Evolutionary conservation across 805 yeast genomes (phyloP), one percentile per base, ranked within the genome.

Genomic region (Metschnikowia amazonensis): DNA sequence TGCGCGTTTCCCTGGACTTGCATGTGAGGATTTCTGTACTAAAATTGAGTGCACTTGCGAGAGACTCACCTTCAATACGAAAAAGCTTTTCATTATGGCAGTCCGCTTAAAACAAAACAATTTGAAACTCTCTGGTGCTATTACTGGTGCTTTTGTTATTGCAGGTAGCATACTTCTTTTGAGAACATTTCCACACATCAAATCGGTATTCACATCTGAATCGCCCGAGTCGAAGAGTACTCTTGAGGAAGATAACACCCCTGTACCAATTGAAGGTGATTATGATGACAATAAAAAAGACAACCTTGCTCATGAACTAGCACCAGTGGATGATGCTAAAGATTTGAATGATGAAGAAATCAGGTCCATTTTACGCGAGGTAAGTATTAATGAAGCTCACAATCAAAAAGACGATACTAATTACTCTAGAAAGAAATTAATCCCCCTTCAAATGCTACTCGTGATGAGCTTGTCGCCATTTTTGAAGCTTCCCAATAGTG

Each of bases 161-260:
- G 79, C 78, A 20, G 72, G 74, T 3, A 63, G 74, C 0, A 59
- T 68, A 23, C 36, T 77, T 5, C 48, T 76, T 8, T 60, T 77
- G 46, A 67, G 67, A 43, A 77, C 80, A 4, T 77, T 68, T 48
- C 82, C 82, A n/a, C 81, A 77, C 50, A 59, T 76, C 34, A 61
- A 60, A 44, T 49, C 61, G n/a, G 46, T 67, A 14, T 56, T 48
- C 43, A 49, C 58, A 17, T 59, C 50, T 40, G 63, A n/a, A n/a
- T 24, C 32, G 16, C 13, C 30, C 24, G 54, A 49, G 34, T 52
- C 50, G 17, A 52, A 47, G 25, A 53, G 43, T 33, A 47, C 48
- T 17, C 11, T 10, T 29, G 41, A 37, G 16, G 42, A 40, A 31
- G 49, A 41, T 14, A 32, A 41, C 16, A 41, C 44, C 18, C 44